These are phyloP conservation scores for Arthrobotrys sphaeroides DNA, from an alignment of 2,329 filamentous ascomycete genomes.

Conservation along the genomic window DNA sequence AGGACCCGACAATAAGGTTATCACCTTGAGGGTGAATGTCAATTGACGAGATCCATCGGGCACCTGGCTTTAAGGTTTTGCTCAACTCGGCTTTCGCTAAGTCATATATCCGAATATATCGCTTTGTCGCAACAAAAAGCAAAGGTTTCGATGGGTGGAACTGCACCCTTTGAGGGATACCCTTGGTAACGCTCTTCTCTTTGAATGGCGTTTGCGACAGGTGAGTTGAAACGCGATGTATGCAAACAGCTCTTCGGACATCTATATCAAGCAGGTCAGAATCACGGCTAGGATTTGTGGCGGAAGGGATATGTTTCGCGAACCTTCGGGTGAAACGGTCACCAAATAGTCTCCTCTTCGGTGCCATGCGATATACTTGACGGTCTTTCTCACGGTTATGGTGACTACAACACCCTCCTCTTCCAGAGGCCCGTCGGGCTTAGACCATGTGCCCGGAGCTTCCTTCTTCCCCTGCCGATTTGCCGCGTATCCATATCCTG, in stretches of 20 bases:
- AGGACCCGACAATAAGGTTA: constrained; percentile 92
- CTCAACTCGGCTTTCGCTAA: constrained; percentile 88
- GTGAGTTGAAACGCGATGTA: constrained; percentile 95
- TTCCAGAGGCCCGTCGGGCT: constrained; percentile 74
- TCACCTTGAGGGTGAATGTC: constrained; percentile 93
- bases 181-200: constrained; percentile 64
- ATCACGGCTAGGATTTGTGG: neutral
- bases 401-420: constrained; percentile 83
- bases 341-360: constrained; percentile 92
- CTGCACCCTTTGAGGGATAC: constrained; percentile 69
- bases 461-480: constrained; percentile 71
- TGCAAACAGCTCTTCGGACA: constrained; percentile 75
- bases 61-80: constrained; percentile 91
- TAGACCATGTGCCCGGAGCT: constrained; percentile 81
- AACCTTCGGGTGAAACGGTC: constrained; percentile 83
- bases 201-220: constrained; percentile 90
- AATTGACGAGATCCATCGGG: constrained; percentile 92
- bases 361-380: constrained; percentile 94
- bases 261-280: constrained; percentile 41
- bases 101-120: constrained; percentile 92
- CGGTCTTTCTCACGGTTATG: constrained; percentile 78
- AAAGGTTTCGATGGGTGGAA: constrained; percentile 94
- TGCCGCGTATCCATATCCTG: constrained; percentile 92
- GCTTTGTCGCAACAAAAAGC: constrained; percentile 95
- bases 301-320: constrained; percentile 59